A percentile compares a stretch with the other conserved stretches of the same genome.
Conservation (phyloP, 106 monocot species). For the Cymbidium sinense region DNA sequence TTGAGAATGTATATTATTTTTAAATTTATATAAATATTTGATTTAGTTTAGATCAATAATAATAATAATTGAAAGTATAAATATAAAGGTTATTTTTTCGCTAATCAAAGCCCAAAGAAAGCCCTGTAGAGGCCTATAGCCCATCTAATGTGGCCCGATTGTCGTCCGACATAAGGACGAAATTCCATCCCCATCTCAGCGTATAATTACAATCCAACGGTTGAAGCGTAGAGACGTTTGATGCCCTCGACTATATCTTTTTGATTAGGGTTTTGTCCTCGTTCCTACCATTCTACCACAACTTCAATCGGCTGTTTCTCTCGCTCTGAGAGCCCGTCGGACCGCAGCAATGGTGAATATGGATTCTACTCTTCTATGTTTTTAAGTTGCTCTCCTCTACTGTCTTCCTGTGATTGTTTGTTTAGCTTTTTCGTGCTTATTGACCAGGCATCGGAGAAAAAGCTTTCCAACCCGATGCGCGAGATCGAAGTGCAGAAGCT, state of each 20-base stretch:
- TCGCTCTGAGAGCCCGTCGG: background rate
- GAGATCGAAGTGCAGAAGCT: constrained; percentile 33
- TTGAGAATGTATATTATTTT: no score
- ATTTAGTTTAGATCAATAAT: no score
- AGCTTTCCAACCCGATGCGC: constrained; percentile 25
- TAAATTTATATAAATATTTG: no score
- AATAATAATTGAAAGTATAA: no score
- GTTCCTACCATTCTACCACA: background rate
- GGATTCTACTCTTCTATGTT: no score
- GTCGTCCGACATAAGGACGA: no score
- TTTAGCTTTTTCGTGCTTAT: background rate
- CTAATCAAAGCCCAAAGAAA: no score
- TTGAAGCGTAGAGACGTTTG: background rate
- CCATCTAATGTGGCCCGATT: no score
- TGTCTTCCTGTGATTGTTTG: background rate
- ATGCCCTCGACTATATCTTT: background rate
- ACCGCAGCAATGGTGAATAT: background rate
- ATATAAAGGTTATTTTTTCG: no score
- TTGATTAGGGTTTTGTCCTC: background rate
- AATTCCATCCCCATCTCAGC: background rate
- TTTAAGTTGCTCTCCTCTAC: no score
- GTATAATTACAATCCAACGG: constrained; percentile 6
- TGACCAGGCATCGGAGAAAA: constrained; percentile 25
- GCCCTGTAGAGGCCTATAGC: no score
- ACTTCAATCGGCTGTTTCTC: background rate